Percentiles rank a stretch among this genome's conserved stretches.
Evolutionary conservation across 1,284 basidiomycete species (phyloP).

Genomic region (Ustilago hordei): DNA sequence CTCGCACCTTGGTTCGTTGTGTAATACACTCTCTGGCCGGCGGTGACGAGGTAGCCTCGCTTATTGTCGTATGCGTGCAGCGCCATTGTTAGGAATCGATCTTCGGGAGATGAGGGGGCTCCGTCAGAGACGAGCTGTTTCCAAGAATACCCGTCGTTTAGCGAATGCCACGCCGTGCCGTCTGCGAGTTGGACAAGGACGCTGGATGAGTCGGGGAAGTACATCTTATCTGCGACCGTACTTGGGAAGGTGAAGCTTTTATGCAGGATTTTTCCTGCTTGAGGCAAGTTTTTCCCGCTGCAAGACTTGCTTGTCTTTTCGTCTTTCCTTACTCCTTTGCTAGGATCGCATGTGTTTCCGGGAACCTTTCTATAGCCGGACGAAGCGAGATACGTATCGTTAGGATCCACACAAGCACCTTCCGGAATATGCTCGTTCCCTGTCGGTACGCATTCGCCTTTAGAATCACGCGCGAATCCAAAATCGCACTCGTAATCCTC

Average conservation of each 20-base stretch:
- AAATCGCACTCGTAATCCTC: slow-evolving; percentile 96
- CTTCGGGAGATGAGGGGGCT: slow-evolving; percentile 62
- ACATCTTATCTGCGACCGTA: slow-evolving; percentile 81
- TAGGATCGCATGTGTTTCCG: slow-evolving; percentile 84
- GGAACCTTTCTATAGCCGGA: slow-evolving; percentile 93
- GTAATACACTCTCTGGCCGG: slow-evolving; percentile 77
- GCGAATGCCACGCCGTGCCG: slow-evolving; percentile 87
- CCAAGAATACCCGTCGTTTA: slow-evolving; percentile 95
- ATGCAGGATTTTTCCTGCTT: slow-evolving; percentile 65
- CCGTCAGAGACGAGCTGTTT: slow-evolving; percentile 73
- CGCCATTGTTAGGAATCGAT: slow-evolving; percentile 77
- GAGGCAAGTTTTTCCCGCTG: slow-evolving; percentile 71
- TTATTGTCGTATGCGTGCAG: slow-evolving; percentile 83
- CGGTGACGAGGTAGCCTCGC: slow-evolving; percentile 90
- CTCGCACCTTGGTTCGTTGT: slow-evolving; percentile 81
- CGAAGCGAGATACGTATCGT: slow-evolving; percentile 82
- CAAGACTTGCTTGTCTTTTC: slow-evolving; percentile 80
- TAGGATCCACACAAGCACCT: slow-evolving; percentile 76
- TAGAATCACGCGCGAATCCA: slow-evolving; percentile 81
- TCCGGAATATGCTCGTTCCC: slow-evolving; percentile 87
- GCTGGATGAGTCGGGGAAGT: slow-evolving; percentile 79
- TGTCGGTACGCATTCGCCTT: slow-evolving; percentile 78
- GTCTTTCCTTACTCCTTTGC: slow-evolving; percentile 78
- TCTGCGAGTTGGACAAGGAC: slow-evolving; percentile 85
- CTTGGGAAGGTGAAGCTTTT: slow-evolving; percentile 78